phyloP scores from a whole-genome alignment of 495 filamentous ascomycete species.

The Podospora didyma region DNA sequence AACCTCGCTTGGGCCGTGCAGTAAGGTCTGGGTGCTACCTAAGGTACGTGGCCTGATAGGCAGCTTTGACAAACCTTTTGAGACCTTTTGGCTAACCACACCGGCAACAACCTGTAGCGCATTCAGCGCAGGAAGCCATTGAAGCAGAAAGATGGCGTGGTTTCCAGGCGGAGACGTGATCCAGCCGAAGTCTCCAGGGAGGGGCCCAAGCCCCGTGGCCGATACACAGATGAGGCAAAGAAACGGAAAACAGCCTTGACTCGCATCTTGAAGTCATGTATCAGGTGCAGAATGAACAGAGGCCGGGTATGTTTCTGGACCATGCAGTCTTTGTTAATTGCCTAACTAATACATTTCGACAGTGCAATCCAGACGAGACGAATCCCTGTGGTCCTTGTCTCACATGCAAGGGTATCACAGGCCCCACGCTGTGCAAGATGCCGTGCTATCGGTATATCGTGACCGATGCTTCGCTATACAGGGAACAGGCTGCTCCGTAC shows the following conservation, averaged over 20 bases:
- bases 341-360: neutral
- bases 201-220: constrained; percentile 17
- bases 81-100: too few relatives aligned
- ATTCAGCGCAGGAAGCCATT: constrained; percentile 18
- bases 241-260: constrained; percentile 23
- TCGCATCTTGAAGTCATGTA: constrained; percentile 24
- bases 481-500: constrained; percentile 20
- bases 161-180: constrained; percentile 11
- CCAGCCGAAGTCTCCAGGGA: neutral
- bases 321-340: neutral
- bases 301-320: constrained; percentile 13
- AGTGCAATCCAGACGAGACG: constrained; percentile 21
- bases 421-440: constrained; percentile 24
- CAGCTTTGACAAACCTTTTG: too few relatives aligned
- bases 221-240: constrained; percentile 19
- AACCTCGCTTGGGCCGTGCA: constrained; percentile 11
- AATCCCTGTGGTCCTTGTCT: constrained; percentile 18
- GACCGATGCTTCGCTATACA: constrained; percentile 24
- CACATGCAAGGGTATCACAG: constrained; percentile 21
- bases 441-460: constrained; percentile 26
- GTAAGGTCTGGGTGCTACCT: constrained; percentile 19
- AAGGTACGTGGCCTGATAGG: constrained; percentile 6
- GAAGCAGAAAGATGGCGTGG: constrained; percentile 3
- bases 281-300: constrained; percentile 26
- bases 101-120: constrained; percentile 10